phyloP scores from a whole-genome alignment of 345 rosid species.

The Dipteronia sinensis region DNA sequence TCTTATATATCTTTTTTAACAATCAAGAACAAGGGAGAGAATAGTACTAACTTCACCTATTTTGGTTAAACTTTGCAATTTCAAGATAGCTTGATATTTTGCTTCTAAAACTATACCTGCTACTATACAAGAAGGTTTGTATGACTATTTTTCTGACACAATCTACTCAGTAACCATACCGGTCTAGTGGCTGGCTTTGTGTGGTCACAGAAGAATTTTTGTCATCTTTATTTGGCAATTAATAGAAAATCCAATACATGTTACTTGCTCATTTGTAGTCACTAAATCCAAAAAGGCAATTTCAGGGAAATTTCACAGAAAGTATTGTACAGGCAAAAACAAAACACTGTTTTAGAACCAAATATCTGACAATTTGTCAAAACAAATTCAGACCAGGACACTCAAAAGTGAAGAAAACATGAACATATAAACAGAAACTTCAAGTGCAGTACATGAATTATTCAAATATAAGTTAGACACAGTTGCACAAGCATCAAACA shows the following conservation, averaged over 20 bases:
- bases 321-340: background rate
- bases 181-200: background rate
- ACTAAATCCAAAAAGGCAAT: background rate
- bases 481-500: background rate
- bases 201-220: background rate
- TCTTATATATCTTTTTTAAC: background rate
- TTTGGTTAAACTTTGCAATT: background rate
- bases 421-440: background rate
- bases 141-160: background rate
- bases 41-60: background rate
- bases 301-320: conserved; percentile 4
- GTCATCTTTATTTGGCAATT: background rate
- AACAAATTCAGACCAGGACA: background rate
- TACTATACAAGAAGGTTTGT: background rate
- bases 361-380: background rate
- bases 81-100: background rate
- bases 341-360: background rate
- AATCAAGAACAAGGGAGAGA: background rate
- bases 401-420: background rate
- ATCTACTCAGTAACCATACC: background rate
- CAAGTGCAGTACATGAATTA: conserved; percentile 3
- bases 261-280: background rate
- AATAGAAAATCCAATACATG: background rate
- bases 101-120: no score
- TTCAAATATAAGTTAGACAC: background rate